Base-by-base conservation (phyloP, 208 protist genomes). In the Trypanosoma rangeli region DNA sequence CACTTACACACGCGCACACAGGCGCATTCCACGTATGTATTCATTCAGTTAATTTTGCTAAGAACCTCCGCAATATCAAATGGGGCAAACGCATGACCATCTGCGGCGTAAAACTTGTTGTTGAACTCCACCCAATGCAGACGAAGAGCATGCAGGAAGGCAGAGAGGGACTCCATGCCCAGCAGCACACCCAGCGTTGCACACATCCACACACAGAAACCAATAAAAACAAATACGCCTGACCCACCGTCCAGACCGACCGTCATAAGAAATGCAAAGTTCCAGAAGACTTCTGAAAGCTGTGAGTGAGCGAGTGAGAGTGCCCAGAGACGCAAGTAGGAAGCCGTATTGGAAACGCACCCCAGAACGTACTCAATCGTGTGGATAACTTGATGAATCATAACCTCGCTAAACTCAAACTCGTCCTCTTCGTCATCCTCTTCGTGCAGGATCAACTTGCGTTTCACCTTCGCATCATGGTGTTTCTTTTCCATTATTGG, bases 251-350 rank as follows among this genome's bases (percentile, higher is more conserved):
- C 89, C 35, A 87, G 56, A 54, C 74, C 85, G 20, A 94, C 64
- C 8, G 86, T 83, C 63, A 86, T 74, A 35, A 94, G 76, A 49
- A 93, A 89, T 4, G 86, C 76, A 69, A 94, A 92, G 64, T 85
- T 91, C 82, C 87, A 96, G 66, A 97, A 95, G 16, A 98, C 96
- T 56, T 98, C 92, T 1, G 88, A 94, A 13, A 98, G 84, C 85
- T 98, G 91, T 54, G 98, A 98, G 86, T 99, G 99, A 18, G 99
- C 99, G 7, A 99, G 89, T 3, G 98, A 99, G 12, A 99, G 92
- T 22, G 99, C 99, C 99, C 99, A 99, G n/a, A 99, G 94, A 86
- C 99, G 96, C 9, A 99, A 89, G 78, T 99, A 99, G 15, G 98
- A 99, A 8, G 99, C 99, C 26, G 99, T 99, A 86, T 99, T 99